These are phyloP conservation scores for Phialemoniopsis sp. DNA, from an alignment of 2,329 filamentous ascomycete species.

Conservation along the genomic window DNA sequence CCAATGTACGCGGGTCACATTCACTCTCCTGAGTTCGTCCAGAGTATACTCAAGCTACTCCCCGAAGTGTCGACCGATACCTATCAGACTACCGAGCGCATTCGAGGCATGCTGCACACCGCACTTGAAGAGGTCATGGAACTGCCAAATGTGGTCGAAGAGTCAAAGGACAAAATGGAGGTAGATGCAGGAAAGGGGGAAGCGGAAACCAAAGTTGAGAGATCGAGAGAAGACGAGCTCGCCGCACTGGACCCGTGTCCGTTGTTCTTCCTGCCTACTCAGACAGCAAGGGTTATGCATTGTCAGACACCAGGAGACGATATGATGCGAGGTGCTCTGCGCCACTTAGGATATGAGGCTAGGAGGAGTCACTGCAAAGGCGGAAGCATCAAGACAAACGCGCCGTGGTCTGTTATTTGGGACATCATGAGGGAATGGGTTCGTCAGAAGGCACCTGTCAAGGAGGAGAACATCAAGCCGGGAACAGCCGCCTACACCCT, in stretches of 20 bases:
- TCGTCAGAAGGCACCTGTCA: slow-evolving; percentile 74
- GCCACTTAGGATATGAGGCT: slow-evolving; percentile 74
- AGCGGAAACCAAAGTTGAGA: slow-evolving; percentile 4
- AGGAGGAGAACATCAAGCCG: slow-evolving; percentile 64
- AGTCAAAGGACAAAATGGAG: slow-evolving; percentile 26
- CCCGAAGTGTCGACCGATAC: slow-evolving; percentile 61
- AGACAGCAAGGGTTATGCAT: slow-evolving; percentile 72
- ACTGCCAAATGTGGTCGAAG: slow-evolving; percentile 17
- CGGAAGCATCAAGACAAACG: slow-evolving; percentile 90
- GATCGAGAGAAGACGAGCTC: slow-evolving; percentile 42
- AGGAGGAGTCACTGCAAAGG: slow-evolving; percentile 85
- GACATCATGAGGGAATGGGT: slow-evolving; percentile 92
- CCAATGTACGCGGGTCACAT: slow-evolving; percentile 94
- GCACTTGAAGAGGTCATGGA: slow-evolving; percentile 70
- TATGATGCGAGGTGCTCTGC: slow-evolving; percentile 74
- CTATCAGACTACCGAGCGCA: slow-evolving; percentile 76
- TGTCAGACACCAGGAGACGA: slow-evolving; percentile 77
- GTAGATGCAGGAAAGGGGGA: slow-evolving; percentile 4
- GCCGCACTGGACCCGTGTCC: slow-evolving; percentile 68
- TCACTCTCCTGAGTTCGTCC: slow-evolving; percentile 80
- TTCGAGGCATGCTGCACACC: slow-evolving; percentile 88
- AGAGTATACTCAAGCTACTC: slow-evolving; percentile 70
- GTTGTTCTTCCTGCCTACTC: slow-evolving; percentile 80
- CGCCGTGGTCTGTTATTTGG: slow-evolving; percentile 87
- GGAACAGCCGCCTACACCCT: slow-evolving; percentile 71